These are phyloP conservation scores for Hanseniaspora vineae DNA, from an alignment of 805 yeast species.

Conservation along the genomic window DNA sequence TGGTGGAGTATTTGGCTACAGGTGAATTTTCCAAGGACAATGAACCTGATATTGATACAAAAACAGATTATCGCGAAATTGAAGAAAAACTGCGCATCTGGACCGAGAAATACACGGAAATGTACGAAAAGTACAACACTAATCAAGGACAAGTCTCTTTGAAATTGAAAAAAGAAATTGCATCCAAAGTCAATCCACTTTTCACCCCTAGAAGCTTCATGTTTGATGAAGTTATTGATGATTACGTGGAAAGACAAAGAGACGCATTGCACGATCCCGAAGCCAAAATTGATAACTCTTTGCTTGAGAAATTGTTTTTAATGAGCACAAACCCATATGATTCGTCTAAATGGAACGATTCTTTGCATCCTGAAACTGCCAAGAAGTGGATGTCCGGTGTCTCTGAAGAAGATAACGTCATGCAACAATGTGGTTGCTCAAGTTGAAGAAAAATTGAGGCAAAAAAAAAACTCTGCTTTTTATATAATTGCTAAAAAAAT, in stretches of 20 bases:
- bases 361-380: constrained; percentile 40
- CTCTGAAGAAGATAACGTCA: constrained; percentile 38
- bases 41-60: constrained; percentile 11
- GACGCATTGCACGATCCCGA: constrained; percentile 27
- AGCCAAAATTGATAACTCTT: constrained; percentile 19
- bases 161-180: constrained; percentile 26
- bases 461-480: too few relatives aligned
- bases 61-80: constrained; percentile 9
- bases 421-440: constrained; percentile 70
- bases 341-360: constrained; percentile 44
- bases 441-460: constrained; percentile 14
- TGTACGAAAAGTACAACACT: constrained; percentile 29
- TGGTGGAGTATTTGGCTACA: constrained; percentile 1
- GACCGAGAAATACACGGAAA: constrained; percentile 23
- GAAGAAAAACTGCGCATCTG: constrained; percentile 12
- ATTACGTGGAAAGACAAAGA: constrained; percentile 36
- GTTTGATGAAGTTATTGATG: constrained; percentile 64
- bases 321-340: constrained; percentile 75
- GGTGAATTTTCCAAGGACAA: constrained; percentile 7
- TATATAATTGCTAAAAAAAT: too few relatives aligned
- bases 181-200: constrained; percentile 50
- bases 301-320: constrained; percentile 45
- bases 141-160: constrained; percentile 35
- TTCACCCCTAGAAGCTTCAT: constrained; percentile 82
- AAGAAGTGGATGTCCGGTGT: constrained; percentile 38